phyloP scores from a whole-genome alignment of 495 filamentous ascomycete species.

The Elasticomyces elasticus region DNA sequence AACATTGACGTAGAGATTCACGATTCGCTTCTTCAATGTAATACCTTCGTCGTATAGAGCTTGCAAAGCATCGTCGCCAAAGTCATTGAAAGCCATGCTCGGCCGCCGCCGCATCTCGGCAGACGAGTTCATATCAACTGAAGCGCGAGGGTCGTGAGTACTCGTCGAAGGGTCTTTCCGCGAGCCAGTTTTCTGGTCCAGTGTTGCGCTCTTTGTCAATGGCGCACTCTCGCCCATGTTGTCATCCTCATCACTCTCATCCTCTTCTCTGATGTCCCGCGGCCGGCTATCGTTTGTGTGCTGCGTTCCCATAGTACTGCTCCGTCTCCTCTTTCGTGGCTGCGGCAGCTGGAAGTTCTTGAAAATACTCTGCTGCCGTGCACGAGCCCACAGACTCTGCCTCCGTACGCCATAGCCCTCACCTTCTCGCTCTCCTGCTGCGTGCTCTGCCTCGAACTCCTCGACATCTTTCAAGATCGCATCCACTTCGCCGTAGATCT shows the following conservation, averaged over 20 bases:
- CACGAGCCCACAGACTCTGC: conserved; percentile 35
- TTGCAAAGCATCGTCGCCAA: conserved; percentile 57
- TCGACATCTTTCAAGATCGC: conserved; percentile 65
- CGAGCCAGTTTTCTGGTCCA: conserved; percentile 7
- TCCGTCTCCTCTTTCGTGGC: conserved; percentile 31
- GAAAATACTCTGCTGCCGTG: conserved; percentile 39
- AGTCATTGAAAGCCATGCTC: conserved; percentile 58
- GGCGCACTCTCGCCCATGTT: conserved; percentile 53
- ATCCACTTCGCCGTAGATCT: conserved; percentile 74
- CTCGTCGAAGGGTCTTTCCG: not conserved
- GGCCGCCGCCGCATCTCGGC: conserved; percentile 43
- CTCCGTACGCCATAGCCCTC: conserved; percentile 40
- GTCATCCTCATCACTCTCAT: conserved; percentile 57
- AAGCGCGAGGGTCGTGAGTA: not conserved
- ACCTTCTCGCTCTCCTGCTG: conserved; percentile 46
- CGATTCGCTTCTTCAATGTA: conserved; percentile 79
- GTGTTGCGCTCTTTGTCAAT: conserved; percentile 36
- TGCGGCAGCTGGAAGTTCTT: conserved; percentile 32
- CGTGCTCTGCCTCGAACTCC: conserved; percentile 54
- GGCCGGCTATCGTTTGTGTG: conserved; percentile 24
- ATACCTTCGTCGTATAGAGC: conserved; percentile 70
- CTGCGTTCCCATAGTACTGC: conserved; percentile 40
- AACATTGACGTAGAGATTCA: conserved; percentile 81
- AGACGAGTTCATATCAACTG: conserved; percentile 42
- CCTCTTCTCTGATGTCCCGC: conserved; percentile 31